Base-by-base conservation (phyloP, 2,329 filamentous ascomycete species). In the Penicillium sp. region DNA sequence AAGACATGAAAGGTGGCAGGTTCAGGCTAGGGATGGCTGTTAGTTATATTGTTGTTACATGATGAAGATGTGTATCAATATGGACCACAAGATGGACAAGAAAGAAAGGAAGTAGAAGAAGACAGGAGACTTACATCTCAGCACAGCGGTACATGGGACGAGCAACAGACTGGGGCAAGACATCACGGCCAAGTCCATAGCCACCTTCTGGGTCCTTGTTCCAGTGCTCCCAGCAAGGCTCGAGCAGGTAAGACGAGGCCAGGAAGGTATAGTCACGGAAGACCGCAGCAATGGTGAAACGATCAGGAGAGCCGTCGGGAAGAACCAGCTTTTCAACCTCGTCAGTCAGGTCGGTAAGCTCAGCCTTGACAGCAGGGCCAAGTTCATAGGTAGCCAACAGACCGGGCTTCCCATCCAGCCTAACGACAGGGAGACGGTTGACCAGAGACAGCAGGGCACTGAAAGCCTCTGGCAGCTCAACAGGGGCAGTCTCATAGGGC, bases 1-100 rank as follows among this genome's bases (percentile, higher is more conserved):
- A 96, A 67, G 94, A 91, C 89, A 96, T 93, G 77, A 95, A 96
- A 2, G 91, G 91, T 66, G 93, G 90, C 72, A 96, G 92, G 54
- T 90, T 87, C 61, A 80, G 74, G 56, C 83, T 86, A 56, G 23
- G 46, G 29, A 40, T 58, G 34, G 58, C 5, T 45, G 16, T 72
- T 50, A 74, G 64, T 32, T 55, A 50, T 10, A 12, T 45, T 46
- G 40, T 31, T 16, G 34, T 32, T 25, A 13, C 32, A 27, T 23
- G n/a, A 38, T 6, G 15, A 18, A 18, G 16, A 21, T 21, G 18
- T 27, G n/a, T 38, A n/a, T 35, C 5, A n/a, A 46, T 4, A 48
- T 49, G 25, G 32, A n/a, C 27, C 27, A 34, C 9, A 21, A 15
- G 47, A 45, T 46, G 2, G 48, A 1, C 9, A n/a, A 25, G 13